A percentile compares a stretch with the other conserved stretches of the same genome.
Evolutionary conservation across 2,329 filamentous ascomycete genomes (phyloP).

Genomic region (Chalaropsis ovoidea): DNA sequence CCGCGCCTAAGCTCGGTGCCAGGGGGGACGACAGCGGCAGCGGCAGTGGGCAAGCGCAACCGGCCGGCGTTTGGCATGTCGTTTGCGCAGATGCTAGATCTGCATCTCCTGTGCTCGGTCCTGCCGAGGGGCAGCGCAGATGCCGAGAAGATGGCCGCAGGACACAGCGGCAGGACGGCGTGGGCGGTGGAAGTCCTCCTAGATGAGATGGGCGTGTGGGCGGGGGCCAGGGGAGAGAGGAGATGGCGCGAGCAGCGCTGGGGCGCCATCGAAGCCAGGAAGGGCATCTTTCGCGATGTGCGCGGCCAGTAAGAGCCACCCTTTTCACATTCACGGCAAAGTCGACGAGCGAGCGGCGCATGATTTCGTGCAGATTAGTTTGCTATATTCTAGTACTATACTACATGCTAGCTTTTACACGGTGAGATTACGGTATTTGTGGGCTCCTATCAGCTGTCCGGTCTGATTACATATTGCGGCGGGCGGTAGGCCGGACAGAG

Average conservation of each 20-base stretch:
- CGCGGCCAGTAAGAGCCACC: neutral
- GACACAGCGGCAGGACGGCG: constrained; percentile 25
- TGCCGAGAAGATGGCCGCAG: constrained; percentile 31
- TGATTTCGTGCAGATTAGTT: neutral
- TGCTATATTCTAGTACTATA: neutral
- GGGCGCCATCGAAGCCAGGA: constrained; percentile 39
- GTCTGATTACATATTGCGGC: no score
- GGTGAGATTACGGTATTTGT: neutral
- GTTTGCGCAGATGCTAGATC: constrained; percentile 45
- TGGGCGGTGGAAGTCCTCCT: constrained; percentile 45
- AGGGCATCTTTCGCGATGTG: constrained; percentile 32
- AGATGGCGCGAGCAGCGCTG: constrained; percentile 44
- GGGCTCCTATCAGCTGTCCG: no score
- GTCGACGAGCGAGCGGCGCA: no score
- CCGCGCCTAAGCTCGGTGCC: constrained; percentile 17
- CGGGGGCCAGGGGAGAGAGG: constrained; percentile 28
- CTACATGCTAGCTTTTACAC: neutral
- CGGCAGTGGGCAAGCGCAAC: constrained; percentile 30
- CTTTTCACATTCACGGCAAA: neutral
- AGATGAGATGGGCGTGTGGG: constrained; percentile 42
- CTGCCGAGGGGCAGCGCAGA: constrained; percentile 37
- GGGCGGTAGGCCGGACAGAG: no score
- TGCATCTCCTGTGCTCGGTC: constrained; percentile 44
- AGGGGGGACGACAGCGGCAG: no score
- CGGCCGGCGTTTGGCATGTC: constrained; percentile 46